Evolutionary conservation across 1,284 basidiomycete species (phyloP), one percentile per base, ranked within the genome.

Genomic region (Rhodotorula sp.): DNA sequence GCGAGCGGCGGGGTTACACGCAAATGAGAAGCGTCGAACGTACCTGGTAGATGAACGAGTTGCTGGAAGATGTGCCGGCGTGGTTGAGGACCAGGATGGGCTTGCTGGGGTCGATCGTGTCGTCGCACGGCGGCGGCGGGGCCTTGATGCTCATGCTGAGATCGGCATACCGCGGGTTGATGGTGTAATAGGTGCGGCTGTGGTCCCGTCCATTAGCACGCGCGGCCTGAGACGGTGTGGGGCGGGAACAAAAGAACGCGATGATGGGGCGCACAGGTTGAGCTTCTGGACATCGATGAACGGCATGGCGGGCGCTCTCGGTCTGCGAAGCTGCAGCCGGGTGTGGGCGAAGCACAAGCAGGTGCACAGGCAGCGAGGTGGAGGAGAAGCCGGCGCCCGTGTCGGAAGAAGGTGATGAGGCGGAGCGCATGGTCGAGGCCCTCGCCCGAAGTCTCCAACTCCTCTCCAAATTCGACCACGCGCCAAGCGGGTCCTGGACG

Each of bases 21-120:
- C 22, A 56, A 25, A 6, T 19, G 12, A 13, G 29, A 17, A n/a
- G 27, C 50, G 8, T 13, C 1, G n/a, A 3, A 1, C 64, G 48
- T 19, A 66, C 69, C 55, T 70, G 69, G 46, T 63, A 46, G 41
- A 70, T 55, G 69, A 70, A 70, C 8, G 64, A 50, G 29, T 63
- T 50, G 34, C 44, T 46, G 25, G 64, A 66, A 1, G 59, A 62
- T 0, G 70, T 71, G 0, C 57, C 70, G 39, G 70, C 70, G 29
- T 71, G 70, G 13, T 27, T 39, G 46, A 71, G 54, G 22, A 64
- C 51, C 46, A 71, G 39, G 17, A 34, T 53, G 12, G 61, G 70
- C 29, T 63, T 66, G 36, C 51, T 8, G 21, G 61, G 62, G 34
- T 71, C 70, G 19, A 44, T 22, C 0, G 53, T 4, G 0, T 37